phyloP scores from a whole-genome alignment of 306 rosid genomes.

The Citrullus mucosospermus region DNA sequence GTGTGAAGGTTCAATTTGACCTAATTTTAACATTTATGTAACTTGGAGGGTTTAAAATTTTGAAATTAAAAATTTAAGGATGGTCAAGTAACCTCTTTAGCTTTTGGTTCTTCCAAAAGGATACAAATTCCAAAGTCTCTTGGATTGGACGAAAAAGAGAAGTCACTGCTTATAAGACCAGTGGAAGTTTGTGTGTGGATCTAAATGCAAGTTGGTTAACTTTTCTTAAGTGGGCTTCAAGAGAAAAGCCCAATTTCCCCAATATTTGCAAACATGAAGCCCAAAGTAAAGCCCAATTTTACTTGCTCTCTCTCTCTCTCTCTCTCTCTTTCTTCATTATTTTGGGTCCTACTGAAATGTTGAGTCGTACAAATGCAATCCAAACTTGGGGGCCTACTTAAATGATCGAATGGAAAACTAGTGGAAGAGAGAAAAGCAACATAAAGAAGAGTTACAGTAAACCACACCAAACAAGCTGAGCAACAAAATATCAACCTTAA shows the following conservation, averaged over 20 bases:
- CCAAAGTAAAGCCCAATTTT: neutral
- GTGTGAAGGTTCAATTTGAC: too few relatives aligned
- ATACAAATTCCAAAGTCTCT: neutral
- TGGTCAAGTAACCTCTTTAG: neutral
- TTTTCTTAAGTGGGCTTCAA: neutral
- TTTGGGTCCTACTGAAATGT: neutral
- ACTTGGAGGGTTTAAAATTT: too few relatives aligned
- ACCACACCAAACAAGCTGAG: neutral
- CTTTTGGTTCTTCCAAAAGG: slow-evolving; percentile 1
- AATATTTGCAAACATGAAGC: neutral
- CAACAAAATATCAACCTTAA: slow-evolving; percentile 1
- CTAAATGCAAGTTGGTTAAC: neutral
- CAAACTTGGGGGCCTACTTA: neutral
- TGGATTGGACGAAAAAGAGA: neutral
- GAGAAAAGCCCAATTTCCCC: neutral
- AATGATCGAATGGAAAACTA: slow-evolving; percentile 1
- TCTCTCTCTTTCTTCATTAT: neutral
- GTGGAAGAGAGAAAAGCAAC: slow-evolving; percentile 12
- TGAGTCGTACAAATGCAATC: neutral
- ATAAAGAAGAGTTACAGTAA: slow-evolving; percentile 17
- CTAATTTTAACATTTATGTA: too few relatives aligned
- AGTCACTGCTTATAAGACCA: neutral
- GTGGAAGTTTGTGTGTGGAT: neutral
- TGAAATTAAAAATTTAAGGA: too few relatives aligned
- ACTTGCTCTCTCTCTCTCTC: neutral